Evolutionary conservation across 2,329 filamentous ascomycete genomes (phyloP).

Genomic region (Helminthosporium solani): DNA sequence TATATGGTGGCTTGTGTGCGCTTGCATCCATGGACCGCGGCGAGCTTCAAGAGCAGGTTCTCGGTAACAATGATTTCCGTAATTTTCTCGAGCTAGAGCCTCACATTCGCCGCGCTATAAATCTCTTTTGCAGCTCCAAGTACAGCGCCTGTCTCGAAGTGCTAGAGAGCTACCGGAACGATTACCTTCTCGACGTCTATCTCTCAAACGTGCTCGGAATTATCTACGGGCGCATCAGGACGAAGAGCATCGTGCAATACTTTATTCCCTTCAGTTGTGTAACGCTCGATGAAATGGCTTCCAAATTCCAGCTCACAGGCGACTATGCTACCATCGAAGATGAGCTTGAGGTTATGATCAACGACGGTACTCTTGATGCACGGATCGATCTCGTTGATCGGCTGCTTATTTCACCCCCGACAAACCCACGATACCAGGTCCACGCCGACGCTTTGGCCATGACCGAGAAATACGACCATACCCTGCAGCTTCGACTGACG

Average conservation of each 20-base stretch:
- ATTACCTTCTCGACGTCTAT: slow-evolving; percentile 90
- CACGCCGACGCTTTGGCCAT: slow-evolving; percentile 69
- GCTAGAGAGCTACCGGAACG: slow-evolving; percentile 75
- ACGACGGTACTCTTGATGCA: slow-evolving; percentile 68
- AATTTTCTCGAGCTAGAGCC: slow-evolving; percentile 89
- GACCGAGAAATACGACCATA: slow-evolving; percentile 70
- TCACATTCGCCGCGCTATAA: slow-evolving; percentile 87
- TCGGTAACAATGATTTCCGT: slow-evolving; percentile 85
- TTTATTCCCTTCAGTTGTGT: slow-evolving; percentile 88
- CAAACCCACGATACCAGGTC: slow-evolving; percentile 66
- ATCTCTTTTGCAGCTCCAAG: slow-evolving; percentile 84
- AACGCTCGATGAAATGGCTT: slow-evolving; percentile 74
- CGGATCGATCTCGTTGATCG: slow-evolving; percentile 82
- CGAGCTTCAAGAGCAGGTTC: slow-evolving; percentile 71
- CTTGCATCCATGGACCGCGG: slow-evolving; percentile 84
- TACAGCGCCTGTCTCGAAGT: slow-evolving; percentile 83
- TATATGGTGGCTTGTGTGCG: slow-evolving; percentile 88
- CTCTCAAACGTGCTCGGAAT: slow-evolving; percentile 70
- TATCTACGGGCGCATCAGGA: slow-evolving; percentile 75
- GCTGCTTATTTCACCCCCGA: slow-evolving; percentile 70
- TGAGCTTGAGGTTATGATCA: slow-evolving; percentile 79
- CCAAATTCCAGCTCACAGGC: slow-evolving; percentile 68
- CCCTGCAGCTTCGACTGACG: slow-evolving; percentile 73
- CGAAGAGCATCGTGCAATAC: slow-evolving; percentile 92
- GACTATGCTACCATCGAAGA: slow-evolving; percentile 56